phyloP scores from a whole-genome alignment of 148 eudicot species.

The Vaccinium darrowii region DNA sequence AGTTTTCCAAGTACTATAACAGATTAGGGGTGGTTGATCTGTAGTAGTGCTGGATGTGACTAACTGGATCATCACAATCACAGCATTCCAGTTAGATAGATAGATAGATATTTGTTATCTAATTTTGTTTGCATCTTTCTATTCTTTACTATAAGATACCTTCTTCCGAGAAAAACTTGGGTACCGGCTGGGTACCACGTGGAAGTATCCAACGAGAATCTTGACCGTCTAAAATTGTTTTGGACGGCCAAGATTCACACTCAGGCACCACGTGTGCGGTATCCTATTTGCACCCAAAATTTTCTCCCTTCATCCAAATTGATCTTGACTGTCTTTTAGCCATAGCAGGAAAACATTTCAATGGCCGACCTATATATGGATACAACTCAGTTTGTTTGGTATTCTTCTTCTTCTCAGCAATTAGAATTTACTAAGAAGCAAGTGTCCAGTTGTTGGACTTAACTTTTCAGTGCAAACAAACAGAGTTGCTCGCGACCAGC shows the following conservation, averaged over 20 bases:
- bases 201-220: no score
- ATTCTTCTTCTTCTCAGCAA: not conserved
- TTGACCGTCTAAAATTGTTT: no score
- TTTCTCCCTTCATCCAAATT: not conserved
- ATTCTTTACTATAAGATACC: not conserved
- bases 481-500: no score
- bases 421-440: not conserved
- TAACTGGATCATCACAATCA: conserved; percentile 18
- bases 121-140: not conserved
- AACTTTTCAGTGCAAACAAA: no score
- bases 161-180: no score
- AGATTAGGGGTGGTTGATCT: not conserved
- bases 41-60: not conserved
- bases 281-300: no score
- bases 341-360: not conserved
- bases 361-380: not conserved
- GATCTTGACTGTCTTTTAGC: not conserved
- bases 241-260: no score
- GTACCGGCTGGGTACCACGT: no score
- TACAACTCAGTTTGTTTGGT: not conserved
- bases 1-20: conserved; percentile 14
- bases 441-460: not conserved
- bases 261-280: no score
- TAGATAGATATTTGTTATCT: not conserved
- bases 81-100: conserved; percentile 16